Evolutionary conservation across 2,329 filamentous ascomycete genomes (phyloP), one percentile per base, ranked within the genome.

Genomic region (Aotearoamyces nothofagi): DNA sequence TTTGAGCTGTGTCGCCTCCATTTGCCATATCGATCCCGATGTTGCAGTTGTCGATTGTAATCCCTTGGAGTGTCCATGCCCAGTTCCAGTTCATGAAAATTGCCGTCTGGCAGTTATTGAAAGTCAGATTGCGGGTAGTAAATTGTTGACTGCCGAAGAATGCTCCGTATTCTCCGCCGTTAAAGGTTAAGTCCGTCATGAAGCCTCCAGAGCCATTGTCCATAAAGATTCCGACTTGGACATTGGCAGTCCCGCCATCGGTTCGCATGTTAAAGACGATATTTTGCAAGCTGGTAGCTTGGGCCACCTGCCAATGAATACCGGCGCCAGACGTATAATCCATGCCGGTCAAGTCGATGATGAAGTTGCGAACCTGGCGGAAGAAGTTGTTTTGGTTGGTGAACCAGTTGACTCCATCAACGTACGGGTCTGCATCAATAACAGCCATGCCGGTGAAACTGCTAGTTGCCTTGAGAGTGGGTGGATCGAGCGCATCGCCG

Each of bases 51-150:
- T 82, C 73, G 54, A 92, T 80, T 25, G 57, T 65, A 20, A 92
- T 42, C 19, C 69, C 78, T 49, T 87, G 82, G 55, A 90, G 70
- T 24, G 76, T 72, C 77, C 79, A 92, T 11, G 73, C 61, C 83
- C 83, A 92, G 58, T 87, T 81, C 83, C 83, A 92, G 61, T 84
- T 84, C 73, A 90, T 78, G 56, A 69, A 82, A 38, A 92, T 72
- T 36, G 79, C 83, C 2, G 81, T 92, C 47, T 81, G 66, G 60
- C 79, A 86, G 52, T 69, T 65, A 50, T 79, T 81, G 64, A 92
- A 92, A 19, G 66, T 78, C 49, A 90, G 47, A 54, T 92, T 90
- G 40, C 82, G 76, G 15, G 74, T 77, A 22, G 81, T 87, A 54
- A 87, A 90, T 54, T 92, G 83, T 56, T 92, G 83, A 54, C 75